Conservation (phyloP, 1,139 yeast genomes). For the Scheffersomyces quercinus region DNA sequence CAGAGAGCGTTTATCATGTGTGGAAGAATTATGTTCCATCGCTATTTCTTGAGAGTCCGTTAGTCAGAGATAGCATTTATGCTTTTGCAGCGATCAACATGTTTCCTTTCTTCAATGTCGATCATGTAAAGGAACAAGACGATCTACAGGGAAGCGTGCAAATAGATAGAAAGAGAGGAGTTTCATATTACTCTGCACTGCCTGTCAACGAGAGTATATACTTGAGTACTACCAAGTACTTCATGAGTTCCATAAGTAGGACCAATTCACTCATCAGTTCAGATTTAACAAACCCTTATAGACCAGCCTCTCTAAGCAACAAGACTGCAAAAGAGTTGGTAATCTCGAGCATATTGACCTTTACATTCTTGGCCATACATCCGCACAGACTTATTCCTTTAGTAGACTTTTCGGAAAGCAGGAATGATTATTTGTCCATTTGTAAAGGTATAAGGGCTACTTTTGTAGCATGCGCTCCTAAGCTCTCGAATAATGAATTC, state of each 20-base stretch:
- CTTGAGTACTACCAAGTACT: slow-evolving; percentile 24
- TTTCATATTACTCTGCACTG: not conserved
- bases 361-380: slow-evolving; percentile 31
- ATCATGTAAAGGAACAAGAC: slow-evolving; percentile 5
- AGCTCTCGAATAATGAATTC: slow-evolving; percentile 4
- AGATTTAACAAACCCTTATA: not conserved
- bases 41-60: slow-evolving; percentile 21
- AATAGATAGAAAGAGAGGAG: not conserved
- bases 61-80: slow-evolving; percentile 23
- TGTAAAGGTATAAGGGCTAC: slow-evolving; percentile 19
- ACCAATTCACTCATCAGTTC: slow-evolving; percentile 4
- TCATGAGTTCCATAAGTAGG: slow-evolving; percentile 15
- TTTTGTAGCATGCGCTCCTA: slow-evolving; percentile 3
- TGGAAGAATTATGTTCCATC: slow-evolving; percentile 31
- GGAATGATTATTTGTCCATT: slow-evolving; percentile 22
- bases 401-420: slow-evolving; percentile 20
- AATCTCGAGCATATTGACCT: slow-evolving; percentile 24
- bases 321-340: slow-evolving; percentile 21
- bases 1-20: slow-evolving; percentile 19
- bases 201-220: slow-evolving; percentile 4
- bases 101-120: slow-evolving; percentile 17
- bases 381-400: slow-evolving; percentile 33
- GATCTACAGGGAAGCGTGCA: not conserved
- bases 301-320: slow-evolving; percentile 7
- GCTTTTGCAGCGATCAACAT: slow-evolving; percentile 24